These are phyloP conservation scores for Backusella morwellensis DNA, from an alignment of 192 early-diverging fungal species.

Conservation along the genomic window DNA sequence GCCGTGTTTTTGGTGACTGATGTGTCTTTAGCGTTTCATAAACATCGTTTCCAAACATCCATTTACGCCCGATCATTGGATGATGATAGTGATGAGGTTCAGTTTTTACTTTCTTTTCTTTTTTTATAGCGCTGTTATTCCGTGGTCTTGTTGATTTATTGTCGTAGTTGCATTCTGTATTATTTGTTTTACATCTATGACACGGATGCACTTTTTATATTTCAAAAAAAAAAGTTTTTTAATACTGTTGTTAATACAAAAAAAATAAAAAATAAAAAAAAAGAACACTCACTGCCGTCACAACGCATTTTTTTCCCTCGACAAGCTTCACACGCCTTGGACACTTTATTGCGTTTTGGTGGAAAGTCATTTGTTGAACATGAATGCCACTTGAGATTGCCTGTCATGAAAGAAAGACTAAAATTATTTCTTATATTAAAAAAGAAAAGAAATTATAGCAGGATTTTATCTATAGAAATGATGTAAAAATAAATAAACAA, in stretches of 20 bases:
- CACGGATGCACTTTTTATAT: not conserved
- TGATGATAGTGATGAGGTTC: not conserved
- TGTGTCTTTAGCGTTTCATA: constrained; percentile 9
- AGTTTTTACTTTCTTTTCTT: not conserved
- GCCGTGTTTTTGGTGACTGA: constrained; percentile 1
- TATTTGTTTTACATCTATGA: not conserved
- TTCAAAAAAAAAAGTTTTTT: not conserved
- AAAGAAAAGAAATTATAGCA: not conserved
- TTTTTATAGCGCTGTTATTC: not conserved
- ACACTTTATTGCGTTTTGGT: constrained; percentile 14
- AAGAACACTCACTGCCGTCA: constrained; percentile 19
- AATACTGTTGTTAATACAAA: not conserved
- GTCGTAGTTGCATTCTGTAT: not conserved
- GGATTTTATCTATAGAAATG: not conserved
- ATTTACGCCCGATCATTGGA: not conserved
- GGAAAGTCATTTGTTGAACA: constrained; percentile 23
- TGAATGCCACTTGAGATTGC: constrained; percentile 19
- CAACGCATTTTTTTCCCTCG: constrained; percentile 21
- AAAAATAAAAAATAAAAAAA: not conserved
- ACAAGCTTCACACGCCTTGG: constrained; percentile 20
- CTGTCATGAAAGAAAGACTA: constrained; percentile 5
- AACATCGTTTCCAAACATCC: not conserved
- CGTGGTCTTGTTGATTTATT: constrained; percentile 11
- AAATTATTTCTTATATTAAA: not conserved
- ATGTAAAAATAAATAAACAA: not conserved